Conservation (phyloP, 805 yeast species). For the Jamesozyma gamospora region DNA sequence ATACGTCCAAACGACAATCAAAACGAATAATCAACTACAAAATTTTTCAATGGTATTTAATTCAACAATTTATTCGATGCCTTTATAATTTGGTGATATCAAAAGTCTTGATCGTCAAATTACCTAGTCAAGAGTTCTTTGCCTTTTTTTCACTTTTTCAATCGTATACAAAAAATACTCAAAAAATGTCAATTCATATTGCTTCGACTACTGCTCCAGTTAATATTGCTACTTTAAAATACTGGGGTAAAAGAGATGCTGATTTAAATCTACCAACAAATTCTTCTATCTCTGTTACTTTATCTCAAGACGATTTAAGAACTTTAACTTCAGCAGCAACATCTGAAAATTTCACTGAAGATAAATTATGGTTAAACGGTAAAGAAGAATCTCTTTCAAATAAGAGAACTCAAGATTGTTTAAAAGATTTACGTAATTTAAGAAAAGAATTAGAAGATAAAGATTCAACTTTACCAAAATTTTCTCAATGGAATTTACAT, state of each 20-base stretch:
- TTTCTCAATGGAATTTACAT: conserved; percentile 57
- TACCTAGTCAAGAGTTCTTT: no score
- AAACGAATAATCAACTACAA: no score
- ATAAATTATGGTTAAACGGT: conserved; percentile 83
- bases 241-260: conserved; percentile 97
- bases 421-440: conserved; percentile 60
- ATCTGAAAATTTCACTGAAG: conserved; percentile 43
- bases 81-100: no score
- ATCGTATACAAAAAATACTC: not conserved
- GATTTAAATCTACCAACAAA: conserved; percentile 87
- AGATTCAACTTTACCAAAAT: conserved; percentile 45
- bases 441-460: conserved; percentile 51
- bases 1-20: not conserved
- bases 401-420: conserved; percentile 59
- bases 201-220: conserved; percentile 95
- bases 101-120: no score
- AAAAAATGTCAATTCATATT: conserved; percentile 42
- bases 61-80: no score
- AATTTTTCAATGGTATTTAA: no score
- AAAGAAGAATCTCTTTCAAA: conserved; percentile 58
- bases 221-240: conserved; percentile 92
- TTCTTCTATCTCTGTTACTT: conserved; percentile 89
- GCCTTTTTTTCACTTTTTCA: no score
- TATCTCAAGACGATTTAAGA: conserved; percentile 81
- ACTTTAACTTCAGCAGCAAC: conserved; percentile 87